Evolutionary conservation across 495 filamentous ascomycete species (phyloP).

Genomic region (Aspergillus saccharolyticus): DNA sequence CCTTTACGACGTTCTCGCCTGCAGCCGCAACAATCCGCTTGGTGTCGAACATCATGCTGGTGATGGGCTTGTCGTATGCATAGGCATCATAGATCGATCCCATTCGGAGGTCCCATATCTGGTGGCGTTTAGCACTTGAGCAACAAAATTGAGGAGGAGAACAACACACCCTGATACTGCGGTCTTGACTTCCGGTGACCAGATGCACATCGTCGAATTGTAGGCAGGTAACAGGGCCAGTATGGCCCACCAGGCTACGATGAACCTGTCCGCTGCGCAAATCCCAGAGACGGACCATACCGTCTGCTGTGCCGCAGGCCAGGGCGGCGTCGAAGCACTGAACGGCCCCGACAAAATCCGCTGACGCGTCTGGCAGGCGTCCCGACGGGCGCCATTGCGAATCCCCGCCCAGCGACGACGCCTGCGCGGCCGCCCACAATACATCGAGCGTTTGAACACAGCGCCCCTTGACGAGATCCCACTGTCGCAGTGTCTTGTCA

Average conservation of each 20-base stretch:
- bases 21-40: constrained; percentile 88
- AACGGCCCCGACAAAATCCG: constrained; percentile 90
- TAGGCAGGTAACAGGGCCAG: constrained; percentile 87
- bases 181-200: constrained; percentile 88
- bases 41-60: constrained; percentile 96
- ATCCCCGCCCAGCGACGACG: constrained; percentile 59
- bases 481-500: constrained; percentile 95
- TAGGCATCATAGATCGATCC: constrained; percentile 95
- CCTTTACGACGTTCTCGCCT: constrained; percentile 88
- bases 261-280: constrained; percentile 93
- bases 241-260: constrained; percentile 92
- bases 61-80: constrained; percentile 89
- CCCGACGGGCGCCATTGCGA: constrained; percentile 54
- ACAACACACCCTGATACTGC: constrained; percentile 81
- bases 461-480: constrained; percentile 92
- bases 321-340: constrained; percentile 97
- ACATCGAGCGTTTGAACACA: constrained; percentile 98
- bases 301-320: constrained; percentile 96
- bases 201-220: constrained; percentile 96
- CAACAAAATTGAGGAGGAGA: not conserved
- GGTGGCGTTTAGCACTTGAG: constrained; percentile 9
- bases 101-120: constrained; percentile 99
- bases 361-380: constrained; percentile 58
- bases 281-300: constrained; percentile 98
- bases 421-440: constrained; percentile 96